A percentile compares a stretch with the other conserved stretches of the same genome.
These are phyloP conservation scores for Umbilicus rupestris DNA, from an alignment of 164 flowering plant species.

Conservation along the genomic window DNA sequence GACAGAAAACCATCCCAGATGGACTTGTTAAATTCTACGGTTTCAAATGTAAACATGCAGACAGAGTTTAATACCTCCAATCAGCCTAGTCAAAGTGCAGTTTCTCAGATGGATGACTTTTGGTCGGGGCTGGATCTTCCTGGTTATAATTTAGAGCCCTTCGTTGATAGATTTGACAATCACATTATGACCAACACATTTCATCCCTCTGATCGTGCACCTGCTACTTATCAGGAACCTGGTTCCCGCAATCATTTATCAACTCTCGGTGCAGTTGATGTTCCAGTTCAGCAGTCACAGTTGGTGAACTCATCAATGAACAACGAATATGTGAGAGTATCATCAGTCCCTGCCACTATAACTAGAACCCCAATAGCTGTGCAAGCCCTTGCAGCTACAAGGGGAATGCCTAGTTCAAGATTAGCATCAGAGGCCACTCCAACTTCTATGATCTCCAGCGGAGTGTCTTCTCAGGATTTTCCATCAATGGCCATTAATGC, in stretches of 20 bases:
- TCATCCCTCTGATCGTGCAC: neutral
- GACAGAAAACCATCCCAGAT: conserved; percentile 1
- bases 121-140: conserved; percentile 7
- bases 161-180: neutral
- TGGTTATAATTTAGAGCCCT: neutral
- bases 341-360: conserved; percentile 22
- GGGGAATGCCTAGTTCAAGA: neutral
- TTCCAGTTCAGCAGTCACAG: conserved; percentile 30
- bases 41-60: neutral
- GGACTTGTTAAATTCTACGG: neutral
- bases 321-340: conserved; percentile 26
- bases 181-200: neutral
- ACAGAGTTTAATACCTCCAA: neutral
- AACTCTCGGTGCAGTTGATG: conserved; percentile 11
- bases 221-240: conserved; percentile 18
- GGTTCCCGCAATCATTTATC: conserved; percentile 19
- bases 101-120: neutral
- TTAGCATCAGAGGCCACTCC: too few species aligned
- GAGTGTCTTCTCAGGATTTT: conserved; percentile 20
- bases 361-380: conserved; percentile 19
- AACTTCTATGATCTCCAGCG: conserved; percentile 14
- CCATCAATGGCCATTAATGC: conserved; percentile 13
- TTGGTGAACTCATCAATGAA: conserved; percentile 15
- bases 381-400: conserved; percentile 5
- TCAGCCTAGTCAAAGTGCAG: neutral